A percentile compares a stretch with the other conserved stretches of the same genome.
These are phyloP conservation scores for Thraustochytrium striatum DNA, from an alignment of 352 stramenopile genomes.

Conservation along the genomic window DNA sequence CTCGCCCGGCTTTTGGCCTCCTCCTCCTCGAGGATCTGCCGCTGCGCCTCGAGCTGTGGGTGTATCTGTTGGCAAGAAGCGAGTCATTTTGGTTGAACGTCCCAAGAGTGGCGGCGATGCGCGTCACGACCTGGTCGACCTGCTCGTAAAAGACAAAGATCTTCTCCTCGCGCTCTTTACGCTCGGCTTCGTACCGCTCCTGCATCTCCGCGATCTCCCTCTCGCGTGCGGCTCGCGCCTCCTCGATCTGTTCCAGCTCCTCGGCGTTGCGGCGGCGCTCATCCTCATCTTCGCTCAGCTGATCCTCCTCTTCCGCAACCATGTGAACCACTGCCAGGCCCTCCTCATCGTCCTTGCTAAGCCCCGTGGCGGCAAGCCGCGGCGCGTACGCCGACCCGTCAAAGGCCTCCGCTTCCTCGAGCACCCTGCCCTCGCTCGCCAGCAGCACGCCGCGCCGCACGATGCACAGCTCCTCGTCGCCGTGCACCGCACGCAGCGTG, in stretches of 20 bases:
- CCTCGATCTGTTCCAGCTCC: not conserved
- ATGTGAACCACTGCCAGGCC: not conserved
- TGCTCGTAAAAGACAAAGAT: slow-evolving; percentile 47
- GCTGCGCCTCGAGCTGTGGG: not conserved
- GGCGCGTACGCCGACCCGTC: not conserved
- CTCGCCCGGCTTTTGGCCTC: not conserved
- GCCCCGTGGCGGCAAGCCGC: not conserved
- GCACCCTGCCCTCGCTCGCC: not conserved
- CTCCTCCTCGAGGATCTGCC: not conserved
- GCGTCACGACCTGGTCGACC: slow-evolving; percentile 24
- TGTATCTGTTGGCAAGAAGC: not conserved
- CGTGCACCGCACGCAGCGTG: no score
- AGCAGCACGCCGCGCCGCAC: not conserved
- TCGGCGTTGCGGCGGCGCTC: not conserved
- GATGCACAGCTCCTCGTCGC: not conserved
- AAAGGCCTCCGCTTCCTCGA: not conserved
- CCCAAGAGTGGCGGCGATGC: slow-evolving; percentile 18
- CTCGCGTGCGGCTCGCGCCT: not conserved
- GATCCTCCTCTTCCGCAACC: not conserved
- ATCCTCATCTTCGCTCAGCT: not conserved
- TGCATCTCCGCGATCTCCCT: not conserved
- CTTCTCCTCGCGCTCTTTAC: slow-evolving; percentile 21
- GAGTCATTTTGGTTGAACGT: not conserved
- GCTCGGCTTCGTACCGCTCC: not conserved
- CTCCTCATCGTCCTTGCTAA: not conserved